Base-by-base conservation (phyloP, 306 rosid genomes). In the Biancaea sappan region DNA sequence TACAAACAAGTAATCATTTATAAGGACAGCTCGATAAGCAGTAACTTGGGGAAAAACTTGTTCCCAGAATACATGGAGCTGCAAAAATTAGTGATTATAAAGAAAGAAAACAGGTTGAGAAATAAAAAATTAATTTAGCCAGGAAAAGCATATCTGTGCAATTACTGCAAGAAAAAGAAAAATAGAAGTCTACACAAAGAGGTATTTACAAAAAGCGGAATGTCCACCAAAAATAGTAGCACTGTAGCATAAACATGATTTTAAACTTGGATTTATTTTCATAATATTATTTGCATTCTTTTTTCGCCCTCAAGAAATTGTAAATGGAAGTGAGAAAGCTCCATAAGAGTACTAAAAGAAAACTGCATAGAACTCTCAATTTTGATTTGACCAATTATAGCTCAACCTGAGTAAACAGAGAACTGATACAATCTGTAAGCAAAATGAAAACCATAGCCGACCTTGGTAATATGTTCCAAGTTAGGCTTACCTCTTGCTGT, bases 401-500 rank as follows among this genome's bases (percentile, higher is more conserved):
- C 43, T 31, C 24, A 31, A 15, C 24, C 41, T 16, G 2, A 0
- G 14, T 8, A 6, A 31, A 15, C 34, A 14, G 41, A 58, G 15
- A 62, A 69, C 69, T 21, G 31, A 40, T 19, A 43, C 57, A 66
- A 47, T 67, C 19, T 14, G 29, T 3, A 60, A 43, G 25, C 35
- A 67, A 47, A 46, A 37, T 28, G 35, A 2, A 62, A 69, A 79
- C 56, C 71, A 69, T 7, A 7, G 51, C 3, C 34, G 51, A 59
- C 19, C 32, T 35, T 44, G 10, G 62, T 48, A 47, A 44, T n/a
- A 32, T 13, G 19, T 31, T 66, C 3, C 24, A 70, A 25, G 44
- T 41, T 32, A 31, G 53, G 71, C 31, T 69, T 74, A 94, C 99
- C 95, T 92, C 92, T 77, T 92, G 83, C 81, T 84, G 89, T 34